Conservation (phyloP, 23 red algal species). For the Gracilariopsis chorda region DNA sequence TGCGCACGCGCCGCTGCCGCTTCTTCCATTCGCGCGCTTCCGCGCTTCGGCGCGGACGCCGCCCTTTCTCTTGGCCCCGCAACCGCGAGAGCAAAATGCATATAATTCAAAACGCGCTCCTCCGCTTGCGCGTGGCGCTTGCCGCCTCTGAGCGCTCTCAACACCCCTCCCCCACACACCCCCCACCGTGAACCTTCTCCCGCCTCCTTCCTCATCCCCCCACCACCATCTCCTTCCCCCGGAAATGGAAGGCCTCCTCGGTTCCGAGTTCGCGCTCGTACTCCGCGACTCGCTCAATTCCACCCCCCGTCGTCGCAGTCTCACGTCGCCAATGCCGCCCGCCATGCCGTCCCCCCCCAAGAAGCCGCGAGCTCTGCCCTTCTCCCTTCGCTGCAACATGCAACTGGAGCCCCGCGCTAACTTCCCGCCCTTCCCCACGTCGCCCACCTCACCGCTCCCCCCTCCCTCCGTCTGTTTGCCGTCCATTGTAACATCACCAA, state of each 20-base stretch:
- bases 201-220: not conserved
- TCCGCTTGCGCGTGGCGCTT: not conserved
- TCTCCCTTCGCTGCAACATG: conserved; percentile 3
- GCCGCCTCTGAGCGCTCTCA: not conserved
- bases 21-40: not conserved
- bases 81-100: not conserved
- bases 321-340: not conserved
- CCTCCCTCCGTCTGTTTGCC: not conserved
- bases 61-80: not conserved
- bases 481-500: not conserved
- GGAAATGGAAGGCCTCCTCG: conserved; percentile 42
- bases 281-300: conserved; percentile 53
- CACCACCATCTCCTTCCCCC: not conserved
- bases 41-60: not conserved
- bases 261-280: conserved; percentile 54
- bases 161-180: not conserved
- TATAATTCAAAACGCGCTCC: not conserved
- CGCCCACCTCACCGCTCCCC: conserved; percentile 42
- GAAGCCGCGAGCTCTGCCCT: not conserved
- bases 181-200: not conserved
- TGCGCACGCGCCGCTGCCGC: not conserved
- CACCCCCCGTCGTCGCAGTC: conserved; percentile 23
- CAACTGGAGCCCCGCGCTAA: conserved; percentile 36
- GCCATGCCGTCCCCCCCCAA: not conserved
- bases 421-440: conserved; percentile 43